Conservation (phyloP, 257 asterid species). For the Gentiana straminea region DNA sequence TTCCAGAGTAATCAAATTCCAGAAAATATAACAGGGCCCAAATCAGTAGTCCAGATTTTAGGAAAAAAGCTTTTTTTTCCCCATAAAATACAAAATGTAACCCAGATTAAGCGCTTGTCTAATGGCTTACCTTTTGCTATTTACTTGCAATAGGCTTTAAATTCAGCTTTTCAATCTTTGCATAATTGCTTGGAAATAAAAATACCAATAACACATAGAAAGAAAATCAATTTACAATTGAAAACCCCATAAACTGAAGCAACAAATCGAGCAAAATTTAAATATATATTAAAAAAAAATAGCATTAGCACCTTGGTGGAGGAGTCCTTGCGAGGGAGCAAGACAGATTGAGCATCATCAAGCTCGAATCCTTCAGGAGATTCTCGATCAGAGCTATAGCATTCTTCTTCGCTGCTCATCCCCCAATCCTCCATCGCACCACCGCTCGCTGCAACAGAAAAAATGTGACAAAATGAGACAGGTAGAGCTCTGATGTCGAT, state of each 20-base stretch:
- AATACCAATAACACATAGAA: not conserved
- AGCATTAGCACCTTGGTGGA: slow-evolving; percentile 46
- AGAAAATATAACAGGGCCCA: no score
- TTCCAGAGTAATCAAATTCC: no score
- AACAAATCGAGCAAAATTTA: slow-evolving; percentile 1
- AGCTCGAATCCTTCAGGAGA: slow-evolving; percentile 53
- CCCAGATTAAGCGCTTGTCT: no score
- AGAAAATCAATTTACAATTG: no score
- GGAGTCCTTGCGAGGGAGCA: slow-evolving; percentile 38
- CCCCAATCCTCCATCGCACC: slow-evolving; percentile 31
- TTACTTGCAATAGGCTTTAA: not conserved
- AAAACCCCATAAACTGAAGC: not conserved
- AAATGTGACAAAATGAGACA: not conserved
- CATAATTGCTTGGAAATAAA: not conserved
- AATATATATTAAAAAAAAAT: not conserved
- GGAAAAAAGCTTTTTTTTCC: no score
- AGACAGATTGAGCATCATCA: slow-evolving; percentile 39
- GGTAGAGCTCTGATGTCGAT: not conserved
- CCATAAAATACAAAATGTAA: no score
- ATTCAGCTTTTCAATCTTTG: not conserved
- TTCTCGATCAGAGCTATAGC: slow-evolving; percentile 45
- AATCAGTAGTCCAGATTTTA: no score
- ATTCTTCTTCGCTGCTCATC: slow-evolving; percentile 49
- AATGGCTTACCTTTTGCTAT: no score
- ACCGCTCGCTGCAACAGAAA: slow-evolving; percentile 1